phyloP scores from a whole-genome alignment of 805 yeast species.

The Candida ulmi region DNA sequence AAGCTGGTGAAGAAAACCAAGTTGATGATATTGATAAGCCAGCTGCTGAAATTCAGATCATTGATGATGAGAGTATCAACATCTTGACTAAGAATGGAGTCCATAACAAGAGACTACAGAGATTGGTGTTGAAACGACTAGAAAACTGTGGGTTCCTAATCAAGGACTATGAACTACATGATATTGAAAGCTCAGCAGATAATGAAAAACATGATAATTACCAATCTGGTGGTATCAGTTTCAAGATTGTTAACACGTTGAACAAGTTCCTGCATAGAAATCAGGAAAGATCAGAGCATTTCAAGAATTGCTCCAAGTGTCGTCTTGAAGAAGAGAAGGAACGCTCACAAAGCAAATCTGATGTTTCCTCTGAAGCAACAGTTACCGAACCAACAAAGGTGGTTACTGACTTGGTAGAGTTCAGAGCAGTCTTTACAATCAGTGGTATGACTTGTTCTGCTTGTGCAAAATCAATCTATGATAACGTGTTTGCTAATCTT shows the following conservation, averaged over 20 bases:
- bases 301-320: conserved; percentile 38
- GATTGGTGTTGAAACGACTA: conserved; percentile 3
- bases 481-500: conserved; percentile 15
- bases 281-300: conserved; percentile 26
- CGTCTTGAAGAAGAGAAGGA: conserved; percentile 21
- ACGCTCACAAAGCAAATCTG: conserved; percentile 8
- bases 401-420: conserved; percentile 23
- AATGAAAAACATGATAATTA: neutral
- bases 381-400: conserved; percentile 23
- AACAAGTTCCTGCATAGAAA: neutral
- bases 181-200: conserved; percentile 12
- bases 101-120: conserved; percentile 4
- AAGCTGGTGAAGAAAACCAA: conserved; percentile 1
- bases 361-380: conserved; percentile 3
- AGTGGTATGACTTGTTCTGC: conserved; percentile 69
- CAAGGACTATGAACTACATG: conserved; percentile 21
- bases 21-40: conserved; percentile 1
- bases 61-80: conserved; percentile 11
- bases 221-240: neutral
- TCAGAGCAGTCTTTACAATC: conserved; percentile 48
- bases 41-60: conserved; percentile 9
- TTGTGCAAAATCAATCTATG: conserved; percentile 45
- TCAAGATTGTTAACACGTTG: neutral
- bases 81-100: conserved; percentile 6
- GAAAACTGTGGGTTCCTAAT: conserved; percentile 16